A percentile compares a stretch with the other conserved stretches of the same genome.
These are phyloP conservation scores for Aspergillus ochraceus DNA, from an alignment of 2,329 filamentous ascomycete genomes.

Conservation along the genomic window DNA sequence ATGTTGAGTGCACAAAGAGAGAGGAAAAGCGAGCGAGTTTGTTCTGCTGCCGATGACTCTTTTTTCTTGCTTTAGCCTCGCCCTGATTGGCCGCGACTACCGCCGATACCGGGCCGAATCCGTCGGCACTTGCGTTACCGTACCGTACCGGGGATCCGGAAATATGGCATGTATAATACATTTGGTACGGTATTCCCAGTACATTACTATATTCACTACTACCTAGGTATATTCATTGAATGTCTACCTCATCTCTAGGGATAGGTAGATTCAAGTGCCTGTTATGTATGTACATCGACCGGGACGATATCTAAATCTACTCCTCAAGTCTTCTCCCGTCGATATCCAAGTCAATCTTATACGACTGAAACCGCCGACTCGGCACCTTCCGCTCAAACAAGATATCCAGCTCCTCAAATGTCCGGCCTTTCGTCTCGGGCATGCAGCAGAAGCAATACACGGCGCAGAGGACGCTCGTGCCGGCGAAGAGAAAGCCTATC, in stretches of 20 bases:
- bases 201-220: not conserved
- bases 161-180: not conserved
- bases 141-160: not conserved
- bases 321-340: slow-evolving; percentile 1
- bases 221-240: too few species aligned
- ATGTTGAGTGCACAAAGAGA: not conserved
- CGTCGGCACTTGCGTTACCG: not conserved
- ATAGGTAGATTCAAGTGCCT: too few species aligned
- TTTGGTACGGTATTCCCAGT: not conserved
- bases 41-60: not conserved
- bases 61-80: not conserved
- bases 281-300: not conserved
- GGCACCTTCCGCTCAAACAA: slow-evolving; percentile 27
- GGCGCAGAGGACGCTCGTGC: slow-evolving; percentile 20
- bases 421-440: slow-evolving; percentile 32
- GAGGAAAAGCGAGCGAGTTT: not conserved
- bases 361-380: slow-evolving; percentile 24
- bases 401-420: slow-evolving; percentile 33
- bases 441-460: slow-evolving; percentile 34
- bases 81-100: not conserved
- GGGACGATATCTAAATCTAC: not conserved
- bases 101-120: slow-evolving; percentile 4
- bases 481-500: slow-evolving; percentile 34
- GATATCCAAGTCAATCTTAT: slow-evolving; percentile 14
- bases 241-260: too few species aligned